phyloP scores from a whole-genome alignment of 345 rosid species.

The Geranium rotundifolium region DNA sequence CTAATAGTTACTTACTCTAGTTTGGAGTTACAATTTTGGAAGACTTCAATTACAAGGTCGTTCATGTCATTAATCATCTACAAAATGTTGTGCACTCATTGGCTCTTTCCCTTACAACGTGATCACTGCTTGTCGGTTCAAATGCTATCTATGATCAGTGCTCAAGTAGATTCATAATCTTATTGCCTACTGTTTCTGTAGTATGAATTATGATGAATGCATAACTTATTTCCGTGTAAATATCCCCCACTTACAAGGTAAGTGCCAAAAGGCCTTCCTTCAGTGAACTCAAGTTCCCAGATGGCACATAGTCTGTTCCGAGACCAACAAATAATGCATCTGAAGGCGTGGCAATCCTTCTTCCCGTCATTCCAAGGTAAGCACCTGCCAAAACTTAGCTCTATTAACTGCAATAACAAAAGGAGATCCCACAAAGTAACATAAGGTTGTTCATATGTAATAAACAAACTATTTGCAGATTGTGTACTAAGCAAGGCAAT shows the following conservation, averaged over 20 bases:
- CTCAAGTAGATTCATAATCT: too few relatives aligned
- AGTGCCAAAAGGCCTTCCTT: slow-evolving; percentile 59
- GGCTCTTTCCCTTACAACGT: neutral
- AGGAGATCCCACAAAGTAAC: neutral
- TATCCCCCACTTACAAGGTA: slow-evolving; percentile 36
- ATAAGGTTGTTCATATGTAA: neutral
- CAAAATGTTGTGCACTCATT: too few relatives aligned
- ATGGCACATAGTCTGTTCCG: slow-evolving; percentile 80
- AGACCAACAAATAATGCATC: slow-evolving; percentile 75
- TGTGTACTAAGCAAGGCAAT: neutral
- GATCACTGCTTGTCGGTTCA: neutral
- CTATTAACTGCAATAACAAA: neutral
- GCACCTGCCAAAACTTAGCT: slow-evolving; percentile 47
- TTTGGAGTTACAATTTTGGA: neutral
- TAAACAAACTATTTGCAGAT: neutral
- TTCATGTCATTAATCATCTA: neutral
- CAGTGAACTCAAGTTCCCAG: slow-evolving; percentile 45
- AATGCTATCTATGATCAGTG: too few relatives aligned
- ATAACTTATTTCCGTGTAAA: neutral
- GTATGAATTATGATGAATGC: neutral
- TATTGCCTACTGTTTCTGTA: neutral
- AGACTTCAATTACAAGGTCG: neutral
- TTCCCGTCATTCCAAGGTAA: slow-evolving; percentile 89
- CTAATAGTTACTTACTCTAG: too few relatives aligned
- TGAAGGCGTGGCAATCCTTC: slow-evolving; percentile 72